Evolutionary conservation across 495 filamentous ascomycete genomes (phyloP).

Genomic region (Geoglossum glabrum): DNA sequence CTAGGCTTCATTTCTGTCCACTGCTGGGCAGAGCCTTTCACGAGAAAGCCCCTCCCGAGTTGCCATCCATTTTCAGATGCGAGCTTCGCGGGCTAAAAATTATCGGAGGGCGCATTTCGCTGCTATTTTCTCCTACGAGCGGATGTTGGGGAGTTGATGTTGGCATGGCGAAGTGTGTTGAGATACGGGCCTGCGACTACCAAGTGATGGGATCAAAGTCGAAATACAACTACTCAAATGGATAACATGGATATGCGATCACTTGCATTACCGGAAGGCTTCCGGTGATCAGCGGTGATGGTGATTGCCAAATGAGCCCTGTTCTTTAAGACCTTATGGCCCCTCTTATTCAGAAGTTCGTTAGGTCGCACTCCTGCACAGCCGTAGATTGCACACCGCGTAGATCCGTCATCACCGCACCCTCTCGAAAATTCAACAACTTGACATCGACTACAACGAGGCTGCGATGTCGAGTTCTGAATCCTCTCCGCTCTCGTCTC

Average conservation of each 20-base stretch:
- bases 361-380: background rate
- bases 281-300: background rate
- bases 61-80: background rate
- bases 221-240: background rate
- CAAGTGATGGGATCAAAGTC: background rate
- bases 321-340: background rate
- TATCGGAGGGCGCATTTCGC: background rate
- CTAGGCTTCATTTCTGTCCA: background rate
- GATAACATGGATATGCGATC: background rate
- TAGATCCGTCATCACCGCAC: background rate
- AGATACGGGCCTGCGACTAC: background rate
- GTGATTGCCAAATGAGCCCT: background rate
- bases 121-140: background rate
- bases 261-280: background rate
- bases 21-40: background rate
- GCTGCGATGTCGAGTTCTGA: conserved; percentile 5
- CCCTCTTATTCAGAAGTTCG: conserved; percentile 1
- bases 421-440: background rate
- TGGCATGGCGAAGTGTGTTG: background rate
- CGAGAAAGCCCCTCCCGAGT: background rate
- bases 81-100: background rate
- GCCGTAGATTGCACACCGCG: conserved; percentile 1
- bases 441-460: background rate
- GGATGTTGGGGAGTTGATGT: background rate
- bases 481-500: conserved; percentile 8